Evolutionary conservation across 495 filamentous ascomycete genomes (phyloP), one percentile per base, ranked within the genome.

Genomic region (Darksidea phi): DNA sequence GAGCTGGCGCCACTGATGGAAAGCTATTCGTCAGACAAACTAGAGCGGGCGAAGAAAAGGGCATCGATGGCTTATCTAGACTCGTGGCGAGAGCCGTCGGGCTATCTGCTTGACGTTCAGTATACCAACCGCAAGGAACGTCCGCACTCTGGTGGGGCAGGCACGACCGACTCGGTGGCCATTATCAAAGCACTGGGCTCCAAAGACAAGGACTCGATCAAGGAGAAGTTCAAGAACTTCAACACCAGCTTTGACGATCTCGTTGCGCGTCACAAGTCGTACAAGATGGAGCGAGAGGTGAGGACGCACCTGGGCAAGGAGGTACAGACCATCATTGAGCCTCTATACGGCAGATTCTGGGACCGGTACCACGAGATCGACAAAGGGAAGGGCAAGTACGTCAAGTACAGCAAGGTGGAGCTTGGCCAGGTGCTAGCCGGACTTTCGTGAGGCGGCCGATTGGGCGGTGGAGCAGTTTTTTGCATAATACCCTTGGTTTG

Each of bases 311-410:
- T 97, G 63, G 83, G 82, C 13, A 85, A 86, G 63, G 92, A 96
- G 69, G 84, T 97, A 59, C 89, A 91, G 74, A 83, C 83, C 51
- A 88, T 95, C 72, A 86, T 97, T 45, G 93, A 96, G 76, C 91
- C 95, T 46, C 80, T 99, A 17, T 99, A 99, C 78, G 84, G 84
- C 50, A 83, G 95, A 12, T 99, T 97, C 76, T 96, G 90, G 80
- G 95, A 97, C 76, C 85, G 92, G 18, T 99, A 99, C 75, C 93
- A 97, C 72, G 94, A 97, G 77, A 81, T 96, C 65, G 95, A 97
- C 75, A 96, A 94, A 75, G 91, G 94, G 32, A 89, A 89, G 72
- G 91, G 91, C 59, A 97, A 97, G 76, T 96, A 97, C 75, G 90
- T 93, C 75, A 96, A 93, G 78, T 97, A 94, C 71, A 91, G 97